Conservation (phyloP, 768 basidiomycete species). For the Pholiota conissans region DNA sequence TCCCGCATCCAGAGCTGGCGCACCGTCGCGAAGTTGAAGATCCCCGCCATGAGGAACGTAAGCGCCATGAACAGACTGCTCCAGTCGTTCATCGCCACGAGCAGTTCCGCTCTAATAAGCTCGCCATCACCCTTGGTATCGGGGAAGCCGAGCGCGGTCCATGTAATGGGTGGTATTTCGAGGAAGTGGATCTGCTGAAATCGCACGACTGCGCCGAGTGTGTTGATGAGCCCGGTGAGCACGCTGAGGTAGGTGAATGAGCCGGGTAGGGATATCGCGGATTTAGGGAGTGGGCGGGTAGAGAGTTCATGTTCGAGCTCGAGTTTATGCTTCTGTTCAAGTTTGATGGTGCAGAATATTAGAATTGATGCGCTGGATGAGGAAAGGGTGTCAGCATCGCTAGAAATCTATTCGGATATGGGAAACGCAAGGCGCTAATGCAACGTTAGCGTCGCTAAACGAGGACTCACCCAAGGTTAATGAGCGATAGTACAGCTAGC, state of each 20-base stretch:
- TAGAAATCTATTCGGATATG: not conserved
- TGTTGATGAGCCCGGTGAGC: slow-evolving; percentile 18
- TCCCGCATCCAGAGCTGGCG: slow-evolving; percentile 16
- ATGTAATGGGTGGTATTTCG: slow-evolving; percentile 17
- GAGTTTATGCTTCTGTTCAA: slow-evolving; percentile 15
- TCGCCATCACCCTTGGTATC: slow-evolving; percentile 2
- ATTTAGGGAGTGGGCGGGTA: slow-evolving; percentile 4
- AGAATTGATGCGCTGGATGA: slow-evolving; percentile 15
- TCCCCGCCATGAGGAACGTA: slow-evolving; percentile 17
- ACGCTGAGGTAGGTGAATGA: slow-evolving; percentile 18
- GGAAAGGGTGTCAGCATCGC: not conserved
- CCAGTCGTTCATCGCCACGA: slow-evolving; percentile 24
- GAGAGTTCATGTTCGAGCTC: slow-evolving; percentile 12
- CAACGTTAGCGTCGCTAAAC: not conserved
- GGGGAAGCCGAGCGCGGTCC: slow-evolving; percentile 7
- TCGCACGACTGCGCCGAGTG: slow-evolving; percentile 15
- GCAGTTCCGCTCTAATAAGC: slow-evolving; percentile 15
- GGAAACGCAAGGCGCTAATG: not conserved
- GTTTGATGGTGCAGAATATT: slow-evolving; percentile 17
- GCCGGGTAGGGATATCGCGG: slow-evolving; percentile 9
- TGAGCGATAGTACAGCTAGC: slow-evolving; percentile 13
- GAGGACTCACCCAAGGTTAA: slow-evolving; percentile 19
- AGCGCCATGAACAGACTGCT: slow-evolving; percentile 18
- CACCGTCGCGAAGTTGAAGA: slow-evolving; percentile 22
- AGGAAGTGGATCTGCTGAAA: slow-evolving; percentile 19